Percentiles rank a stretch among this genome's conserved stretches.
Evolutionary conservation across 169 alveolate species (phyloP).

Genomic region (Cryptosporidium muris): DNA sequence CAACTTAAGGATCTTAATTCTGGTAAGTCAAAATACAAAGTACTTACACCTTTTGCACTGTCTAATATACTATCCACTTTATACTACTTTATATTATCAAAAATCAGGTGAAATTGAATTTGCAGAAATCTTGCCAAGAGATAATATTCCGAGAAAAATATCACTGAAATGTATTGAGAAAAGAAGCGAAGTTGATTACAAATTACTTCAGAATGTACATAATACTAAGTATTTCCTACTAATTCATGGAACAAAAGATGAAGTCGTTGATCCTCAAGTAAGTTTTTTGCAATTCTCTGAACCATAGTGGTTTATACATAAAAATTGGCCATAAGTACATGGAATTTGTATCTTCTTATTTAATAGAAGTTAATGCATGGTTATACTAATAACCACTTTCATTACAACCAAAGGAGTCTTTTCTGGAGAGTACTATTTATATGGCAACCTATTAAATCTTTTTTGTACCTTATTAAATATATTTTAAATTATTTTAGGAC

Average conservation of each 20-base stretch:
- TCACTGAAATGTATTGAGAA: slow-evolving; percentile 49
- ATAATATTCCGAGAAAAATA: slow-evolving; percentile 57
- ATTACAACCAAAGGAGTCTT: no score
- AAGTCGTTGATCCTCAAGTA: slow-evolving; percentile 51
- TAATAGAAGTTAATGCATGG: no score
- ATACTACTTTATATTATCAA: not conserved
- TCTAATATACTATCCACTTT: no score
- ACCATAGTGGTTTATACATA: not conserved
- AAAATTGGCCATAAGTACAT: no score
- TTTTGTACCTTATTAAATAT: not conserved
- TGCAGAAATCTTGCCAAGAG: slow-evolving; percentile 62
- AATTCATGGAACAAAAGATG: slow-evolving; percentile 64
- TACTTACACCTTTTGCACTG: no score
- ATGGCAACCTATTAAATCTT: no score
- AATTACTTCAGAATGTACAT: slow-evolving; percentile 10
- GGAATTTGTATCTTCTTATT: no score
- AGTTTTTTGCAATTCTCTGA: not conserved
- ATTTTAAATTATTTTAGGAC: slow-evolving; percentile 12
- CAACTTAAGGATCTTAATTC: not conserved
- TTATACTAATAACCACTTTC: no score
- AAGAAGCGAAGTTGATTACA: slow-evolving; percentile 51
- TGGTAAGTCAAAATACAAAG: no score
- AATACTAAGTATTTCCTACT: slow-evolving; percentile 47
- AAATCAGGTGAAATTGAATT: slow-evolving; percentile 27
- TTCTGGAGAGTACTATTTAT: no score